Conservation (phyloP, 2,329 filamentous ascomycete species). For the Zymoseptoria ardabiliae region DNA sequence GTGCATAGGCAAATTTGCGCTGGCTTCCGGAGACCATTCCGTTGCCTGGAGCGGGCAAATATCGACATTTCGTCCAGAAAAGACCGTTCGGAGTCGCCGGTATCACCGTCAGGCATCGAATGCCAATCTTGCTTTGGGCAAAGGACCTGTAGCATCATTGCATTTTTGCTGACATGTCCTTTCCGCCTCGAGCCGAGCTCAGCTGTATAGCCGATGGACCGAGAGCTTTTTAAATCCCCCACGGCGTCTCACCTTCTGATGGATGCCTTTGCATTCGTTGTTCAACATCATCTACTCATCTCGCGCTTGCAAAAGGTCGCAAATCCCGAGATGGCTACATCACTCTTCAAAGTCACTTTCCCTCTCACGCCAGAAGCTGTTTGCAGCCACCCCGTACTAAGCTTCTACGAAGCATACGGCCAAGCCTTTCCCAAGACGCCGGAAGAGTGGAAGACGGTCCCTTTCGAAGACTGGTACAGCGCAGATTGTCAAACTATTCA, state of each 20-base stretch:
- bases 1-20: too few relatives aligned
- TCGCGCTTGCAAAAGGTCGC: too few relatives aligned
- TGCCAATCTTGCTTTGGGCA: too few relatives aligned
- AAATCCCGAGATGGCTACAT: neutral
- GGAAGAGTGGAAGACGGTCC: constrained; percentile 1
- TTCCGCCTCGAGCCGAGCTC: neutral
- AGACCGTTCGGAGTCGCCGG: too few relatives aligned
- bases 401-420: constrained; percentile 9
- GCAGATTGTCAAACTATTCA: constrained; percentile 5
- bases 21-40: too few relatives aligned
- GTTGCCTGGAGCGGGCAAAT: too few relatives aligned
- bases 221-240: neutral
- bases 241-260: too few relatives aligned
- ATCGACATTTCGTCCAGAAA: too few relatives aligned
- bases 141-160: neutral
- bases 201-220: neutral
- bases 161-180: neutral
- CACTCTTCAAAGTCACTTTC: neutral
- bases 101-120: too few relatives aligned
- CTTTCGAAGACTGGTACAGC: constrained; percentile 5
- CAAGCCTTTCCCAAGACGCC: constrained; percentile 9
- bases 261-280: too few relatives aligned
- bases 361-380: constrained; percentile 1
- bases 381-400: constrained; percentile 3
- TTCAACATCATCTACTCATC: too few relatives aligned